phyloP scores from a whole-genome alignment of 331 rosid genomes.

The Arachis monticola region DNA sequence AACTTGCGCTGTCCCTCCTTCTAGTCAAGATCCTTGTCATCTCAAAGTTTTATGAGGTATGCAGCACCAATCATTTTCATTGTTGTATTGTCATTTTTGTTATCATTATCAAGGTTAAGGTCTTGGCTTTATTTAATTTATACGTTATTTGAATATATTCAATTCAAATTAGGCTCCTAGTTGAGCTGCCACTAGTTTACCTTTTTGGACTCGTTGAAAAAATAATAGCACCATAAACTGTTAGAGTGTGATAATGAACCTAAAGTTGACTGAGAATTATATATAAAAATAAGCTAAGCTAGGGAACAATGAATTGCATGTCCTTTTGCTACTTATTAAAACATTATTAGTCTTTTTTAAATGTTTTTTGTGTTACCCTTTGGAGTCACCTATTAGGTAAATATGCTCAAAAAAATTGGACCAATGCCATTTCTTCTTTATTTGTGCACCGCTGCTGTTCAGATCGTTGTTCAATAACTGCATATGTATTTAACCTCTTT shows the following conservation, averaged over 20 bases:
- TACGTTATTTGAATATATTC: slow-evolving; percentile 1
- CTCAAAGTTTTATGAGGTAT: slow-evolving; percentile 25
- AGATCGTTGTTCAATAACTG: neutral
- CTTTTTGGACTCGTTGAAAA: neutral
- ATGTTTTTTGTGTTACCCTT: neutral
- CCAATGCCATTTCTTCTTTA: neutral
- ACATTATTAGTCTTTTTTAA: neutral
- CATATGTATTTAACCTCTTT: neutral
- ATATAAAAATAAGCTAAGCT: neutral
- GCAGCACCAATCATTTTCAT: slow-evolving; percentile 39
- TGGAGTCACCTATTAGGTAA: neutral
- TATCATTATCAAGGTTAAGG: slow-evolving; percentile 31
- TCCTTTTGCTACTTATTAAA: neutral
- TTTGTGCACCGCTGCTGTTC: neutral
- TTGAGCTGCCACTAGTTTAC: neutral
- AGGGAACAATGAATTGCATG: neutral
- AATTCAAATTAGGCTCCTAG: neutral
- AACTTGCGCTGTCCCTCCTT: slow-evolving; percentile 7
- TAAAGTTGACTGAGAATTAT: neutral
- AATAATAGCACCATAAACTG: neutral
- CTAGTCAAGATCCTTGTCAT: slow-evolving; percentile 30
- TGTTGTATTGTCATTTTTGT: slow-evolving; percentile 35
- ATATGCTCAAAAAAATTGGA: neutral
- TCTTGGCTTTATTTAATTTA: slow-evolving; percentile 29
- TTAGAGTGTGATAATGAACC: neutral